Evolutionary conservation across 352 stramenopile genomes (phyloP).

Genomic region (Stramenopiles sp.): DNA sequence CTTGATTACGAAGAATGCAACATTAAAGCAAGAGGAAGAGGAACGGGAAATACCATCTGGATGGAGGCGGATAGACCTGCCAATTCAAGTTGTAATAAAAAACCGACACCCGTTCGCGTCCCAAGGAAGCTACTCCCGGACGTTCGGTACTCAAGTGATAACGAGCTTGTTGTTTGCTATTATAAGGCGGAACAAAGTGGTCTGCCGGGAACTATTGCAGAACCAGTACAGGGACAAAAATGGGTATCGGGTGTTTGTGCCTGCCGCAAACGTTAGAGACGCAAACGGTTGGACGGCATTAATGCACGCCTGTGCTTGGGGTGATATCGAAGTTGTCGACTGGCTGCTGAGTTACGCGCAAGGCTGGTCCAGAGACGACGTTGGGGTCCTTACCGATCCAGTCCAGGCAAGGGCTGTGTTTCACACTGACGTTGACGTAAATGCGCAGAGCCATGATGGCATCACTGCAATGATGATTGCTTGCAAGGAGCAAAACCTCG

Average conservation of each 20-base stretch:
- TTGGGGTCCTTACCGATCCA: conserved; percentile 4
- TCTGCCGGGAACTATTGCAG: conserved; percentile 6
- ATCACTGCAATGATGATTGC: conserved; percentile 6
- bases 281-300: conserved; percentile 3
- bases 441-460: conserved; percentile 3
- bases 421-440: conserved; percentile 1
- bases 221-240: conserved; percentile 3
- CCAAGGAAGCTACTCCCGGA: not conserved
- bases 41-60: not conserved
- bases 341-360: conserved; percentile 1
- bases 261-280: conserved; percentile 1
- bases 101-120: not conserved
- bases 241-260: conserved; percentile 2
- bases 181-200: not conserved
- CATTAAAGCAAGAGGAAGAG: conserved; percentile 1
- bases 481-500: conserved; percentile 2
- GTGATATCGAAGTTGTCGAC: not conserved
- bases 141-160: conserved; percentile 1
- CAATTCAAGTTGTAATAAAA: conserved; percentile 3
- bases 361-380: not conserved
- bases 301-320: not conserved
- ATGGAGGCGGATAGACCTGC: not conserved
- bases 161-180: not conserved
- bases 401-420: conserved; percentile 2
- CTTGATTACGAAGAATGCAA: conserved; percentile 1